Conservation (phyloP, 352 stramenopile species). For the Achlya hypogyna region DNA sequence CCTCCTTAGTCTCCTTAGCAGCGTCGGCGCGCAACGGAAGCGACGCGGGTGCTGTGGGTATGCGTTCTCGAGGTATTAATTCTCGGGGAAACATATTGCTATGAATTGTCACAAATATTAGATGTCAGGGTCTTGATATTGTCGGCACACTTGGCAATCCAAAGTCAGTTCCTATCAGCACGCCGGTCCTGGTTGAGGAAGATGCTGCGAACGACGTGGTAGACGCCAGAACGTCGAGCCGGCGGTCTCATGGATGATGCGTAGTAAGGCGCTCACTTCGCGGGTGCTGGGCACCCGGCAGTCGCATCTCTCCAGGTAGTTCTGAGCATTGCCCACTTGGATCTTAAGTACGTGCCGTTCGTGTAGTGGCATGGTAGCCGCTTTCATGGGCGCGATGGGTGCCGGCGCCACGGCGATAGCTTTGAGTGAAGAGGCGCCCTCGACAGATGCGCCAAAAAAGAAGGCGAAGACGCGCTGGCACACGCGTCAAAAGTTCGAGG, state of each 20-base stretch:
- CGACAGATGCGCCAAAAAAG: background rate
- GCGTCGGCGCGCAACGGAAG: too few species aligned
- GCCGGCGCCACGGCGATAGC: background rate
- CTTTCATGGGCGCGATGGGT: background rate
- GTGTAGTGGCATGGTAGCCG: background rate
- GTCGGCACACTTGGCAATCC: background rate
- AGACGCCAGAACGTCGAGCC: background rate
- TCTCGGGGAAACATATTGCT: too few species aligned
- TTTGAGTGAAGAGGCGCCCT: background rate
- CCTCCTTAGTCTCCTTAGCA: too few species aligned
- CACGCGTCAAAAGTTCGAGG: constrained; percentile 13
- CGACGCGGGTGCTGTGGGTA: too few species aligned
- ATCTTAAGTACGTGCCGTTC: too few species aligned
- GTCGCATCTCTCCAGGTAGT: background rate
- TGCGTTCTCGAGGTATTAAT: too few species aligned
- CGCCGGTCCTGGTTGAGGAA: background rate
- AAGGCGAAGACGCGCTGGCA: constrained; percentile 20
- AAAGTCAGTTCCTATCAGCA: background rate
- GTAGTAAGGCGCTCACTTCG: background rate
- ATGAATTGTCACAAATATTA: background rate
- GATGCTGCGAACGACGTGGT: background rate
- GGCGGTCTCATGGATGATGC: background rate
- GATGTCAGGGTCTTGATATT: background rate
- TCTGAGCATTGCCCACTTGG: background rate
- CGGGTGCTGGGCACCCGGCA: background rate